Evolutionary conservation across 163 green algal species (phyloP), one percentile per base, ranked within the genome.

Genomic region (Chlorella variabilis): DNA sequence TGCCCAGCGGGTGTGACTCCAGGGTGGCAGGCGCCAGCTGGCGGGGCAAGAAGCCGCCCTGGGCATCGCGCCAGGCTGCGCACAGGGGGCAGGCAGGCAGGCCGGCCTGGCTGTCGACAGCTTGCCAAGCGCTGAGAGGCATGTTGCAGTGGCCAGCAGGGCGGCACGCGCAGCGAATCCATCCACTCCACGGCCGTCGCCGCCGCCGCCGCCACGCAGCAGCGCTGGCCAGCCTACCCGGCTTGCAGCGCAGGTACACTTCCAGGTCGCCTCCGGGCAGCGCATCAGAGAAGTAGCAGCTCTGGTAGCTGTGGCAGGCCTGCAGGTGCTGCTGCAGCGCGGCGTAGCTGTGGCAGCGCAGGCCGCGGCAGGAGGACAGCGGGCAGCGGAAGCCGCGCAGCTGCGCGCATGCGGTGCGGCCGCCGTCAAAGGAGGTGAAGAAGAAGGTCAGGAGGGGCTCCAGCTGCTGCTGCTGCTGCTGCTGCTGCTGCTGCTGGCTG

Each of bases 311-410:
- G 29, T 85, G 80, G 54, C 17, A 61, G 39, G 80, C 71, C n/a
- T 33, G 21, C 56, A 85, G 25, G 75, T 85, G 80, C 75, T 85
- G 80, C 65, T 77, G 80, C 63, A 85, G 80, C 6, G n/a, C 80
- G 6, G 33, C 56, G 33, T 62, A 77, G 66, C 66, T 62, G 65
- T 54, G 71, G 69, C 80, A 85, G 31, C 71, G 71, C 80, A 85
- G 31, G 58, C 31, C 25, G 38, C 56, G 54, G 66, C 80, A 85
- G 38, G 34, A 71, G 45, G 27, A 6, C 17, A 81, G 29, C 1
- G 71, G 70, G 69, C 80, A 85, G 56, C 31, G n/a, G 51, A 56
- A 81, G 39, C 71, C 71, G 23, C 0, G 31, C 69, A 7, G 21
- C 48, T 23, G 15, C 29, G 17, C 25, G 33, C 62, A 38, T 48